Base-by-base conservation (phyloP, 768 basidiomycete genomes). In the Boletus eberwhitei region DNA sequence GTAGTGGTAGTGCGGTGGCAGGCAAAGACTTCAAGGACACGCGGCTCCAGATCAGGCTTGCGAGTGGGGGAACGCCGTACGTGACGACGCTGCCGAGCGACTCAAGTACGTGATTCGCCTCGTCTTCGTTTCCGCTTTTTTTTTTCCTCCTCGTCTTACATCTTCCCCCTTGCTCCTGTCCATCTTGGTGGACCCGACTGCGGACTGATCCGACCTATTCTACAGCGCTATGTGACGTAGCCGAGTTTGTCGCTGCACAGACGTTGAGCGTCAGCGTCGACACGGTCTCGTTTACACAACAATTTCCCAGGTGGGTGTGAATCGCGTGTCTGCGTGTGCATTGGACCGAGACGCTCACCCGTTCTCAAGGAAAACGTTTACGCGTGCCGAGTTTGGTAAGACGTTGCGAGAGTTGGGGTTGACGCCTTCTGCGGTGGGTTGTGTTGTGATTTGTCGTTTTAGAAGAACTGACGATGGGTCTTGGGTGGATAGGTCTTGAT, bases 1-100 rank as follows among this genome's bases (percentile, higher is more conserved):
- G 44, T 12, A 16, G 76, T 5, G 71, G 78, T 2, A 64, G 75
- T 19, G 17, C 22, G 1, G 70, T 72, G 0, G 74, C 84, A 7
- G 84, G 89, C 21, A 86, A 82, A 60, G 92, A 96, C 50, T 93
- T 87, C 68, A 85, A 85, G 49, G 87, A 93, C 64, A 94, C 96
- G 3, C 76, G 96, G 54, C 75, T 98, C 48, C 96, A 96, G 73
- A 93, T 97, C 54, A 83, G 96, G 24, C 73, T 97, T 67, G 83
- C 89, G 17, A 83, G 80, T 6, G 93, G 93, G 11, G 71, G 69
- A 0, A 87, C 90, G 58, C 93, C 93, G 6, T 80, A 90, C 58
- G 90, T 87, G 8, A 90, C 87, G 14, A 90, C 88, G 11, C 67
- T 93, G 42, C 70, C 86, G n/a, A 91, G 88, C 61, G 88, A 91